Conservation (phyloP, 2,329 filamentous ascomycete species). For the Dissoconium aciculare region DNA sequence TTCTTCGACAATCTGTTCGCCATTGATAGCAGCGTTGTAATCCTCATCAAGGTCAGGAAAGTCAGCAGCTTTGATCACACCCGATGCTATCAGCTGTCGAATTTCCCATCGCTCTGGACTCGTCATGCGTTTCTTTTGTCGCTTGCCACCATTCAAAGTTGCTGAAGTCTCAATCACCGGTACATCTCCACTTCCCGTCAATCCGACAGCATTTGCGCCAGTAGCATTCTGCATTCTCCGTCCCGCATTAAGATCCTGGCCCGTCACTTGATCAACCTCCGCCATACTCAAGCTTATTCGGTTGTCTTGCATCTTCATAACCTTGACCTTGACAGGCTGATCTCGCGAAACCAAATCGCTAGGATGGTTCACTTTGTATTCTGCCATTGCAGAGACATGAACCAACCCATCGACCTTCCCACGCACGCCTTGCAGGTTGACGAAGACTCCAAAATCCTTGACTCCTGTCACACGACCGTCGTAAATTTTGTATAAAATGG, state of each 20-base stretch:
- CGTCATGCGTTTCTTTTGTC: slow-evolving; percentile 80
- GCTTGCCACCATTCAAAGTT: slow-evolving; percentile 32
- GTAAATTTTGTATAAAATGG: slow-evolving; percentile 76
- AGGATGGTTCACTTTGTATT: slow-evolving; percentile 80
- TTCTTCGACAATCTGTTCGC: slow-evolving; percentile 81
- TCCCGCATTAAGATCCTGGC: slow-evolving; percentile 67
- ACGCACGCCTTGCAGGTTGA: slow-evolving; percentile 73
- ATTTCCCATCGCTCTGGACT: slow-evolving; percentile 98
- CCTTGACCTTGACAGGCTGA: slow-evolving; percentile 83
- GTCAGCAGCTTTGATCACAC: slow-evolving; percentile 80
- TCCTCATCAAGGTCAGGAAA: slow-evolving; percentile 93
- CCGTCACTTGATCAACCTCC: slow-evolving; percentile 82
- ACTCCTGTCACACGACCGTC: slow-evolving; percentile 78
- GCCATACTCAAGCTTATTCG: slow-evolving; percentile 90
- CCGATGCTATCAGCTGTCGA: slow-evolving; percentile 85
- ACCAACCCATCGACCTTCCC: slow-evolving; percentile 88
- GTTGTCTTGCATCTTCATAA: slow-evolving; percentile 68
- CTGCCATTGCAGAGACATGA: slow-evolving; percentile 76
- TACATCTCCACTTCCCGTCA: slow-evolving; percentile 47
- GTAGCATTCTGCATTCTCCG: slow-evolving; percentile 65
- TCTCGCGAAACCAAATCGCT: slow-evolving; percentile 69
- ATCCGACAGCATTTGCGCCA: slow-evolving; percentile 73
- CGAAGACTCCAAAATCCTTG: slow-evolving; percentile 92
- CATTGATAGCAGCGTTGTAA: slow-evolving; percentile 73
- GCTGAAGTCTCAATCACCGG: slow-evolving; percentile 46